Evolutionary conservation across 495 filamentous ascomycete species (phyloP).

Genomic region (Cercophora sp.): DNA sequence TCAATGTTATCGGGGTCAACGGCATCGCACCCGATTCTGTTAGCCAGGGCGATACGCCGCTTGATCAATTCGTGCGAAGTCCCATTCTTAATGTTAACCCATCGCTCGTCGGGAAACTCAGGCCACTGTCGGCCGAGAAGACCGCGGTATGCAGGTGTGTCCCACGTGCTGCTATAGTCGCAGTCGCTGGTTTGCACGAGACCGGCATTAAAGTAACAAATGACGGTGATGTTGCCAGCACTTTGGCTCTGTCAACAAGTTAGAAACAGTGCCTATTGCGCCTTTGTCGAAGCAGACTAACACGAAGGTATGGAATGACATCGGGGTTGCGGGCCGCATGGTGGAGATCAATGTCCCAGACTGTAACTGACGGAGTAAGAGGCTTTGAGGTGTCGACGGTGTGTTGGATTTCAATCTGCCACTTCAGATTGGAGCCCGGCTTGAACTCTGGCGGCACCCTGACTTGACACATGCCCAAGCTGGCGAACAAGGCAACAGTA

Average conservation of each 20-base stretch:
- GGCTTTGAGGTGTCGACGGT: not conserved
- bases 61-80: not conserved
- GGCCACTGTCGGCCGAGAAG: slow-evolving; percentile 12
- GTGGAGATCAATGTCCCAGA: not conserved
- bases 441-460: not conserved
- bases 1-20: not conserved
- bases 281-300: not conserved
- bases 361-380: not conserved
- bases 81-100: not conserved
- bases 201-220: slow-evolving; percentile 11
- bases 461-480: not conserved
- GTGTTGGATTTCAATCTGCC: not conserved
- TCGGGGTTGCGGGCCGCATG: not conserved
- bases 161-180: slow-evolving; percentile 6
- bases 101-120: not conserved
- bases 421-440: not conserved
- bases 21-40: not conserved
- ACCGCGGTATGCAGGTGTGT: not conserved
- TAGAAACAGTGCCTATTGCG: not conserved
- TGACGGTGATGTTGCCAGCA: slow-evolving; percentile 1
- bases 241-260: not conserved
- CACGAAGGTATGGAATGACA: not conserved
- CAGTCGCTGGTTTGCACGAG: slow-evolving; percentile 7
- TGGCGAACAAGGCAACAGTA: not conserved
- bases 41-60: not conserved